phyloP scores from a whole-genome alignment of 768 basidiomycete genomes.

The Phylloporus sp. region DNA sequence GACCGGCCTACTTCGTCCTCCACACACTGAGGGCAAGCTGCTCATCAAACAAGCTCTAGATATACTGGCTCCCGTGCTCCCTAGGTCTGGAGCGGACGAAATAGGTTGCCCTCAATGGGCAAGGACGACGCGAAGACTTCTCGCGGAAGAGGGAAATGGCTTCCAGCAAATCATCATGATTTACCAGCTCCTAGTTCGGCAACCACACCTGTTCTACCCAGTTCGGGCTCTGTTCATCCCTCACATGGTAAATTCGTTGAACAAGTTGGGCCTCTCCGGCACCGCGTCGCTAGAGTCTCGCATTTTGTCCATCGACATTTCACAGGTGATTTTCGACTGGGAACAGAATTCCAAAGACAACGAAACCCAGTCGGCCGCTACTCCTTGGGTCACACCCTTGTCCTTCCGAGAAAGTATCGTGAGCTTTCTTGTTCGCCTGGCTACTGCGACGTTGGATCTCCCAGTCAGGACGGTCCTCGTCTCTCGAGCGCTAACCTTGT shows the following conservation, averaged over 20 bases:
- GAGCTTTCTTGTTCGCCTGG: constrained; percentile 90
- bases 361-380: constrained; percentile 22
- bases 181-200: constrained; percentile 89
- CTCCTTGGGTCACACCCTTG: constrained; percentile 68
- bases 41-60: constrained; percentile 83
- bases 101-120: constrained; percentile 76
- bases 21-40: constrained; percentile 69
- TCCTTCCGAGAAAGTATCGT: constrained; percentile 86
- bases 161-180: constrained; percentile 69
- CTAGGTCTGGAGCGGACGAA: constrained; percentile 53
- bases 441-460: constrained; percentile 57
- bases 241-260: constrained; percentile 86
- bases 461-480: constrained; percentile 41
- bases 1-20: constrained; percentile 81
- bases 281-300: constrained; percentile 74
- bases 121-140: constrained; percentile 71
- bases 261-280: constrained; percentile 77
- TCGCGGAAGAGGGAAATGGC: constrained; percentile 81
- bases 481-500: constrained; percentile 57
- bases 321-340: constrained; percentile 93
- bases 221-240: constrained; percentile 90
- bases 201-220: constrained; percentile 87
- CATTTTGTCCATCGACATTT: constrained; percentile 81
- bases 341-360: constrained; percentile 56
- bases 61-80: constrained; percentile 78